phyloP scores from a whole-genome alignment of 2,329 filamentous ascomycete species.

The Colletotrichum karsti region DNA sequence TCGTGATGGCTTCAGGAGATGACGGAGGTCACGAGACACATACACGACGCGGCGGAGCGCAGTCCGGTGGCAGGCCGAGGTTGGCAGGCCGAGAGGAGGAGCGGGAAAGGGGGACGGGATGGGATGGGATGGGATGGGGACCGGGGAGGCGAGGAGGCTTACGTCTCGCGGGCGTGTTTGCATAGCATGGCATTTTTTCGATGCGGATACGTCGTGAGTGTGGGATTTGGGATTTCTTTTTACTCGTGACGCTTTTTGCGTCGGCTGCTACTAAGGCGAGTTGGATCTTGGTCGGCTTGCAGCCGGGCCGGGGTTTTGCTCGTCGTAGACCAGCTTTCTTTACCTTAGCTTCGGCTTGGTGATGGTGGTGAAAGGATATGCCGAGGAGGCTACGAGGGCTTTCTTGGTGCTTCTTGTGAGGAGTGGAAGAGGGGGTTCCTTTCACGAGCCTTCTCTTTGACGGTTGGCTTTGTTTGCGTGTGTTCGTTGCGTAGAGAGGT shows the following conservation, averaged over 20 bases:
- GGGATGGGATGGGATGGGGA: background rate
- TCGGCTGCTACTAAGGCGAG: background rate
- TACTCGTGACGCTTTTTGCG: conserved; percentile 1
- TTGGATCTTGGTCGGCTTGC: background rate
- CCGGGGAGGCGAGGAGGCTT: background rate
- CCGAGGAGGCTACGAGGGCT: background rate
- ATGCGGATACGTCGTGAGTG: background rate
- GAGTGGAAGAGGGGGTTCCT: background rate
- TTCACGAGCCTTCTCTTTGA: background rate
- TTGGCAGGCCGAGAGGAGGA: background rate
- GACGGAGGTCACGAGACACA: conserved; percentile 15
- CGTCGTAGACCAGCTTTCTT: too few relatives aligned
- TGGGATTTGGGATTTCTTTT: background rate
- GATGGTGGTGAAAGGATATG: background rate
- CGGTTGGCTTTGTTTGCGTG: background rate
- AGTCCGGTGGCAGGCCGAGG: background rate
- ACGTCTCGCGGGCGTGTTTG: too few relatives aligned
- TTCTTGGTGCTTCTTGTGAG: background rate
- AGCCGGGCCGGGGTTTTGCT: background rate
- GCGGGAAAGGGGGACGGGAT: background rate
- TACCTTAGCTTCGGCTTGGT: too few relatives aligned
- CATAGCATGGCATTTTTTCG: background rate
- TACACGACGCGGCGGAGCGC: background rate
- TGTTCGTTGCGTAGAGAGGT: background rate
- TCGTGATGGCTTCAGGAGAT: conserved; percentile 20